Percentiles rank a stretch among this genome's conserved stretches.
These are phyloP conservation scores for Terfezia boudieri DNA, from an alignment of 495 filamentous ascomycete genomes.

Conservation along the genomic window DNA sequence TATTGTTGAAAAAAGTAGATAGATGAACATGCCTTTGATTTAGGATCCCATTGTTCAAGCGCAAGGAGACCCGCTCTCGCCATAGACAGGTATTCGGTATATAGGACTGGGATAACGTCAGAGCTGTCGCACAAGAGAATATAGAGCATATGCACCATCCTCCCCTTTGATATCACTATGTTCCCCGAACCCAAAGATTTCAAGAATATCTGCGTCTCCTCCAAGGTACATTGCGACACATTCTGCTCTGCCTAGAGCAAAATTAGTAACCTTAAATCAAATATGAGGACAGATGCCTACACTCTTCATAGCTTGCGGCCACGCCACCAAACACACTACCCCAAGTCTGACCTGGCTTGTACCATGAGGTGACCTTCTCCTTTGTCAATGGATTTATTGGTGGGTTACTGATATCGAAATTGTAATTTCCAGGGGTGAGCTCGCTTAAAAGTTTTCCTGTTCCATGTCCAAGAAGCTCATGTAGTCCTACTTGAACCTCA, in stretches of 20 bases:
- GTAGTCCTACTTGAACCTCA: conserved; percentile 85
- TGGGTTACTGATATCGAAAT: conserved; percentile 62
- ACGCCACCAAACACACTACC: conserved; percentile 72
- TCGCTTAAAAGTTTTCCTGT: conserved; percentile 91
- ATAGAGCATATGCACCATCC: conserved; percentile 36
- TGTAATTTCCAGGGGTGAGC: conserved; percentile 55
- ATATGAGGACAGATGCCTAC: conserved; percentile 19
- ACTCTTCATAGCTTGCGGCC: conserved; percentile 72
- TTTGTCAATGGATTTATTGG: conserved; percentile 57
- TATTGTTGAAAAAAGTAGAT: background rate
- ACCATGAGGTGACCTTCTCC: conserved; percentile 63
- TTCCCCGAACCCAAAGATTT: conserved; percentile 80
- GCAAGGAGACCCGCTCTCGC: conserved; percentile 67
- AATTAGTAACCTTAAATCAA: conserved; percentile 18
- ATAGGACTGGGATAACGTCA: conserved; percentile 33
- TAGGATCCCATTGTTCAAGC: conserved; percentile 74
- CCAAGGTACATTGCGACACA: conserved; percentile 83
- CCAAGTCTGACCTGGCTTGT: conserved; percentile 89
- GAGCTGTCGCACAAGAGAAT: background rate
- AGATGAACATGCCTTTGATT: background rate
- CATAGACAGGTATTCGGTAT: conserved; percentile 72
- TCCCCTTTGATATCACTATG: conserved; percentile 49
- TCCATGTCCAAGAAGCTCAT: conserved; percentile 89
- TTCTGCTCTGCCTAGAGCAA: conserved; percentile 36
- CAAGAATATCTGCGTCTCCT: conserved; percentile 69